Evolutionary conservation across 2,329 filamentous ascomycete species (phyloP).

Genomic region (Monascus ruber): DNA sequence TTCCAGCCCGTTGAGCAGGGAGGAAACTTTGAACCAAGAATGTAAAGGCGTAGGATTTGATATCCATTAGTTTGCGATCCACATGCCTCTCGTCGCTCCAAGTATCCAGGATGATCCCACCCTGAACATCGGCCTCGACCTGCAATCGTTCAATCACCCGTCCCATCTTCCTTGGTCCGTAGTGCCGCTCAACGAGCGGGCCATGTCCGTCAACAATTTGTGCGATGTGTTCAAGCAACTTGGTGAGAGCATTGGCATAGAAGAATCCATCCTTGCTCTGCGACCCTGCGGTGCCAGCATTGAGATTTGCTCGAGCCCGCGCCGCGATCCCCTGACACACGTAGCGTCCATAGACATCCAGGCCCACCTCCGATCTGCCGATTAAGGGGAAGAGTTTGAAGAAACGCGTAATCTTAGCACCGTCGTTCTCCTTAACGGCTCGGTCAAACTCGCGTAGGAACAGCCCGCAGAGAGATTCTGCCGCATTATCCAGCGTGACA

Average conservation of each 20-base stretch:
- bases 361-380: constrained; percentile 71
- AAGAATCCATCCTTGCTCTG: constrained; percentile 70
- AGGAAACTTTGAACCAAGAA: constrained; percentile 94
- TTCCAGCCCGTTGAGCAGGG: constrained; percentile 55
- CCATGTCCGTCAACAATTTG: constrained; percentile 92
- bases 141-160: constrained; percentile 88
- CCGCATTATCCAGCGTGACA: constrained; percentile 73
- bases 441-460: constrained; percentile 94
- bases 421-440: constrained; percentile 76
- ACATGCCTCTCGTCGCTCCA: constrained; percentile 85
- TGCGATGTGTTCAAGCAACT: constrained; percentile 93
- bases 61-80: constrained; percentile 78
- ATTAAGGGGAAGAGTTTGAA: constrained; percentile 98
- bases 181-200: constrained; percentile 82
- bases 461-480: constrained; percentile 77
- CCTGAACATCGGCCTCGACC: constrained; percentile 89
- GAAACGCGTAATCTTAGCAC: constrained; percentile 81
- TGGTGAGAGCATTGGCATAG: constrained; percentile 81
- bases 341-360: constrained; percentile 92
- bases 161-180: constrained; percentile 85
- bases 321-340: constrained; percentile 90
- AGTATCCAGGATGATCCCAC: constrained; percentile 87
- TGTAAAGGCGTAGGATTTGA: constrained; percentile 95
- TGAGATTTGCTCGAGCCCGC: constrained; percentile 68
- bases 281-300: constrained; percentile 49